Evolutionary conservation across 2,329 filamentous ascomycete species (phyloP), one percentile per base, ranked within the genome.

Genomic region (Diaporthe aspalathi): DNA sequence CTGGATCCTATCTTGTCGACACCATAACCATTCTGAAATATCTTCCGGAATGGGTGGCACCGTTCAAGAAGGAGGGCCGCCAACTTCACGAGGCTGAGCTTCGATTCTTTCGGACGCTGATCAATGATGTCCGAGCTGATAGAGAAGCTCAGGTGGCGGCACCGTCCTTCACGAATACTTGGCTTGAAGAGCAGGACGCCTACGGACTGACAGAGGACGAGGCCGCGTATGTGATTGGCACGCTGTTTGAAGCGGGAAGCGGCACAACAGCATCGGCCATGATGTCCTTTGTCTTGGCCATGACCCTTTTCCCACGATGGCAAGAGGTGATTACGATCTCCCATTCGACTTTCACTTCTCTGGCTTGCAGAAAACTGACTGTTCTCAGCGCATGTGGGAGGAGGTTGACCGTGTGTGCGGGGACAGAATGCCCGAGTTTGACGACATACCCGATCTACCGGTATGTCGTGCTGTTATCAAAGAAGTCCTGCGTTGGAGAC

Each of bases 391-490:
- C 20, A 40, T 57, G 35, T 57, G 54, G 54, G 35, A 57, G 54
- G 54, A 57, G 54, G 8, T 57, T 17, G 54, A 57, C 35, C n/a
- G 54, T 11, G 54, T 57, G 8, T 57, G 54, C 17, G n/a, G 54
- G 14, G 54, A 43, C 5, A 24, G 16, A 57, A 40, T 57, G 54
- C 54, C 54, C 35, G 54, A 57, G n/a, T 57, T 57, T 40, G 54
- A 40, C 54, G 22, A 57, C n/a, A 17, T 40, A 27, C n/a, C 54
- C 22, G n/a, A 57, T 57, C 54, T 57, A 20, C 54, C 54, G 12
- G 54, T 57, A 27, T 57, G 54, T 32, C 35, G 54, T 57, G 54
- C 54, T 40, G 54, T 57, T n/a, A 40, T 57, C 14, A 57, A 57
- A 57, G 54, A 40, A 32, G 54, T 40, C 24, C 35, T 57, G n/a